These are phyloP conservation scores for Teratosphaeria zuluensis DNA, from an alignment of 2,329 filamentous ascomycete genomes.

Conservation along the genomic window DNA sequence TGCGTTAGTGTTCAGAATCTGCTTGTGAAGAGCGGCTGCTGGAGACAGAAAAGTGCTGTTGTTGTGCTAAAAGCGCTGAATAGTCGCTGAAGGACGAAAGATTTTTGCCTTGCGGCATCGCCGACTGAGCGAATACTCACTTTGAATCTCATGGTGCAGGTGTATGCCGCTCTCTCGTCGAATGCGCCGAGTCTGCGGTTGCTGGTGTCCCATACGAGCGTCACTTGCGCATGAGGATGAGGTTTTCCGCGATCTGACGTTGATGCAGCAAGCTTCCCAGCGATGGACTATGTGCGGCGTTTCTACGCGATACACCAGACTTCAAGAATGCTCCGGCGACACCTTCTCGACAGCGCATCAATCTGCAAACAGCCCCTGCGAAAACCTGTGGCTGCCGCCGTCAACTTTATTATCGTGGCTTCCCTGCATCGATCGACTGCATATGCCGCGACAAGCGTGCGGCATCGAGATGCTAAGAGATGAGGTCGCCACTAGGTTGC, in stretches of 20 bases:
- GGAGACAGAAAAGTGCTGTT: slow-evolving; percentile 16
- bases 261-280: not conserved
- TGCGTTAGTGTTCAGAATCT: slow-evolving; percentile 21
- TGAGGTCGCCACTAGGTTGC: not conserved
- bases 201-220: slow-evolving; percentile 5
- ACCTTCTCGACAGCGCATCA: no score
- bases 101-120: no score
- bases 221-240: not conserved
- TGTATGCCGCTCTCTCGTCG: slow-evolving; percentile 13
- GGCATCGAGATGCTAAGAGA: not conserved
- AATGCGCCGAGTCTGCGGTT: slow-evolving; percentile 15
- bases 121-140: not conserved
- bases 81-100: slow-evolving; percentile 8
- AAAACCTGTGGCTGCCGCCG: no score
- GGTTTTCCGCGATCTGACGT: not conserved
- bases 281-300: no score
- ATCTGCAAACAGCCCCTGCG: no score
- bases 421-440: not conserved
- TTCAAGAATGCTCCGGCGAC: no score
- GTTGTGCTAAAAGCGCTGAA: slow-evolving; percentile 14
- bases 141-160: slow-evolving; percentile 3
- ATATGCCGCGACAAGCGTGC: not conserved
- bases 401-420: not conserved
- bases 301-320: no score
- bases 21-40: slow-evolving; percentile 10